Conservation (phyloP, 2,329 filamentous ascomycete genomes). For the Trichoderma guizhouense region DNA sequence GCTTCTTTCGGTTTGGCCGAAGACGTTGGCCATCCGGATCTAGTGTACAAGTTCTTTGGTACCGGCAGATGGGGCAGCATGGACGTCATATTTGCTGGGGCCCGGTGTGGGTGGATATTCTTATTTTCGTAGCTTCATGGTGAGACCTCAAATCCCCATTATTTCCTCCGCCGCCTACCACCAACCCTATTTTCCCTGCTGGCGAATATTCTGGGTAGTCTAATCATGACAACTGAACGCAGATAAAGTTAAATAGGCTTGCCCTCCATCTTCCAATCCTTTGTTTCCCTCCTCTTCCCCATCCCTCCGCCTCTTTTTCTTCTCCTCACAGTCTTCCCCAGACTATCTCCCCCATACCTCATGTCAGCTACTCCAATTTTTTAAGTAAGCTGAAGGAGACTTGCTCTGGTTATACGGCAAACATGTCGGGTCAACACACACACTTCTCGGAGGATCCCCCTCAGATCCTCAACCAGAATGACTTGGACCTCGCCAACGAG, state of each 20-base stretch:
- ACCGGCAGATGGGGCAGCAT: not conserved
- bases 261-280: not conserved
- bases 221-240: not conserved
- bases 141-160: slow-evolving; percentile 15
- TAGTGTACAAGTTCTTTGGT: not conserved
- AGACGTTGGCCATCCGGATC: slow-evolving; percentile 9
- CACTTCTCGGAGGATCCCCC: slow-evolving; percentile 38
- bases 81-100: slow-evolving; percentile 10
- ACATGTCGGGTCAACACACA: slow-evolving; percentile 21
- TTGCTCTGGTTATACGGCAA: not conserved
- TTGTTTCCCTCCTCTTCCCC: not conserved
- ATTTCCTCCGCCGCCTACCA: slow-evolving; percentile 2
- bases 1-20: slow-evolving; percentile 3
- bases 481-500: slow-evolving; percentile 37
- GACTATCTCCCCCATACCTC: slow-evolving; percentile 3
- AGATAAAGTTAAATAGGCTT: slow-evolving; percentile 14
- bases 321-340: slow-evolving; percentile 2
- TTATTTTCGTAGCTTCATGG: not conserved
- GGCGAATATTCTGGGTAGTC: not conserved
- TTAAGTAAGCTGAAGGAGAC: not conserved
- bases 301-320: not conserved
- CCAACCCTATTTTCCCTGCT: not conserved
- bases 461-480: slow-evolving; percentile 36
- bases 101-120: slow-evolving; percentile 12
- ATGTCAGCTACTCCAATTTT: not conserved